Percentiles rank a stretch among this genome's conserved stretches.
Conservation (phyloP, 2,329 filamentous ascomycete genomes). For the Pseudogymnoascus pannorum region DNA sequence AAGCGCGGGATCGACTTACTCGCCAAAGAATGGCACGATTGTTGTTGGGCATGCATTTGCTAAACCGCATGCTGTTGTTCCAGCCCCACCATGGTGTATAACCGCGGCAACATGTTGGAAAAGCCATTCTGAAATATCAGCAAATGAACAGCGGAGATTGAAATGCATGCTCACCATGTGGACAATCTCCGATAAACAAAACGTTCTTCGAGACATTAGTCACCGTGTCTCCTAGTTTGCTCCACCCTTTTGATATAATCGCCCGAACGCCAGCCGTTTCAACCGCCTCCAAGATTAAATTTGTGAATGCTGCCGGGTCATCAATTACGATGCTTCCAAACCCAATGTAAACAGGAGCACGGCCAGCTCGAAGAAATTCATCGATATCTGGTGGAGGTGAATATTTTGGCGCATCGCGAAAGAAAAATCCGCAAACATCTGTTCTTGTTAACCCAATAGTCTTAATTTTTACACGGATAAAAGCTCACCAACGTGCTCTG, state of each 20-base stretch:
- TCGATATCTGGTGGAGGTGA: slow-evolving; percentile 22
- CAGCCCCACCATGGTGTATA: slow-evolving; percentile 32
- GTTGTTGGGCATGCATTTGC: slow-evolving; percentile 31
- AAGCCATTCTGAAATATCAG: slow-evolving; percentile 27
- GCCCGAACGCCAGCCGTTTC: slow-evolving; percentile 29
- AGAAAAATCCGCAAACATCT: slow-evolving; percentile 68
- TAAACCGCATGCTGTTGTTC: slow-evolving; percentile 32
- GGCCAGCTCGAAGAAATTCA: slow-evolving; percentile 17
- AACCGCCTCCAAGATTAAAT: slow-evolving; percentile 31
- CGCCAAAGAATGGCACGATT: slow-evolving; percentile 37
- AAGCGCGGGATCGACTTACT: slow-evolving; percentile 19
- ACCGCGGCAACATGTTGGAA: slow-evolving; percentile 31
- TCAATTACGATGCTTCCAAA: slow-evolving; percentile 26
- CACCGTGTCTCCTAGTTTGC: slow-evolving; percentile 28
- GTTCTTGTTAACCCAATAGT: not conserved
- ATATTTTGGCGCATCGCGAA: slow-evolving; percentile 52
- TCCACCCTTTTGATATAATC: slow-evolving; percentile 33
- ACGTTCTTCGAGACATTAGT: slow-evolving; percentile 25
- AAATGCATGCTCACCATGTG: slow-evolving; percentile 20
- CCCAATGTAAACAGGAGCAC: slow-evolving; percentile 19
- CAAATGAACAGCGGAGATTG: not conserved
- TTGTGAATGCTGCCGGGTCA: slow-evolving; percentile 29
- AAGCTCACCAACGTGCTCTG: slow-evolving; percentile 45
- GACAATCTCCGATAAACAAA: slow-evolving; percentile 30
- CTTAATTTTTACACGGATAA: not conserved